Base-by-base conservation (phyloP, 768 basidiomycete species). In the Trametes maxima region DNA sequence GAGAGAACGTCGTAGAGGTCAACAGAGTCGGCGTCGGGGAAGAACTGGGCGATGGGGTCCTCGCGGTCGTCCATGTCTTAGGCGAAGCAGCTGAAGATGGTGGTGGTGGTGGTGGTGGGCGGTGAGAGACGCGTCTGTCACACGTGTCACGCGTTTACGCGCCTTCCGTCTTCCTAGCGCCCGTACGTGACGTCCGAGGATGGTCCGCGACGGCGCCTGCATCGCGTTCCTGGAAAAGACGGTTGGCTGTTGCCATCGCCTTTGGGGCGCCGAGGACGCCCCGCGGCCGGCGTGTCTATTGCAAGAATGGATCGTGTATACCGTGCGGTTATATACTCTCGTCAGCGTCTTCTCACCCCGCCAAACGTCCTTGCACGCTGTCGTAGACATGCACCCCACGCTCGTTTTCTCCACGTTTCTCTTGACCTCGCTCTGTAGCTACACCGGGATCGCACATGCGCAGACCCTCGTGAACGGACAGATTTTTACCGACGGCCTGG, bases 1-100 rank as follows among this genome's bases (percentile, higher is more conserved):
- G 74, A 75, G 19, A 97, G 85, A 5, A 94, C 84, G 0, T 79
- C 79, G 71, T 97, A 97, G 10, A 97, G 83, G 74, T 94, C 85
- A 14, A 91, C 86, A 47, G 76, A 70, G 28, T 88, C 88, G 64
- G 88, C 74, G 46, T 80, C 90, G 0, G 89, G 87, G 72, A 94
- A 95, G 78, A 94, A 89, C 63, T 87, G 85, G 51, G 76, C 72
- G 63, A 89, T 82, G 25, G 90, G 89, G 76, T 93, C 89, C 52
- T 83, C 79, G 67, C 65, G 60, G 68, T 84, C 78, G 76, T 90
- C 85, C 89, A 91, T 90, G 52, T 40, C 46, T 36, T 28, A 12
- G 21, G 24, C 37, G 21, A 33, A 3, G 25, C 17, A 35, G 24
- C 28, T 33, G 42, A 19, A 19, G 12, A 13, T 25, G 67, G 42